Evolutionary conservation across 345 rosid genomes (phyloP), one percentile per base, ranked within the genome.

Genomic region (Passiflora organensis): DNA sequence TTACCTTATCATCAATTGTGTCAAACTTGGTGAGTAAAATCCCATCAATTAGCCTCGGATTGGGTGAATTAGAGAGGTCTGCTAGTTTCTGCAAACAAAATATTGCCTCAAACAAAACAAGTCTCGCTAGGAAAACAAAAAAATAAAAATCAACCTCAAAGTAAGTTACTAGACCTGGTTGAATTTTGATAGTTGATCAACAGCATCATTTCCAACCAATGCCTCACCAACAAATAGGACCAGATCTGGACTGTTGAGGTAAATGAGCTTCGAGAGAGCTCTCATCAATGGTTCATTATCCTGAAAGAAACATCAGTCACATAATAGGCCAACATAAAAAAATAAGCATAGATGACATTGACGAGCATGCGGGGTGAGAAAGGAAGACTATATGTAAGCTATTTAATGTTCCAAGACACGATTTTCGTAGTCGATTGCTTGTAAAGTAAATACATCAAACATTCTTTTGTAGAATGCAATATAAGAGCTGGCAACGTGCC

Each of bases 141-240:
- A 28, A 3, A 28, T 28, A 8, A 2, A 8, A 28, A 28, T 3
- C 8, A 28, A 28, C 8, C 5, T 3, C 34, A 28, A 28, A 8
- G 34, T 8, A 28, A 28, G 34, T 8, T 66, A 47, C 34, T 2
- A 18, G 66, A 89, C 99, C 91, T 94, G 95, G 64, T 89, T 89
- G 69, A 94, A 94, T 75, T 89, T 94, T 13, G 95, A 83, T 43
- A 94, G 79, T 58, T 89, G 99, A 69, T 94, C 97, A 42, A 89
- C 97, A 44, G 90, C 99, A 72, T 94, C 97, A 67, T 94, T 89
- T 46, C 99, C 99, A 67, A 89, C 99, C 53, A 94, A 77, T 38
- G 99, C 97, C 80, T 94, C 99, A 65, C 99, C 97, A 41, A 94
- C 99, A 72, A 89, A 94, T 78, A 94, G 73, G 67, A 94, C 95